Conservation (phyloP, 2,329 filamentous ascomycete species). For the Colletotrichum endophyticum region DNA sequence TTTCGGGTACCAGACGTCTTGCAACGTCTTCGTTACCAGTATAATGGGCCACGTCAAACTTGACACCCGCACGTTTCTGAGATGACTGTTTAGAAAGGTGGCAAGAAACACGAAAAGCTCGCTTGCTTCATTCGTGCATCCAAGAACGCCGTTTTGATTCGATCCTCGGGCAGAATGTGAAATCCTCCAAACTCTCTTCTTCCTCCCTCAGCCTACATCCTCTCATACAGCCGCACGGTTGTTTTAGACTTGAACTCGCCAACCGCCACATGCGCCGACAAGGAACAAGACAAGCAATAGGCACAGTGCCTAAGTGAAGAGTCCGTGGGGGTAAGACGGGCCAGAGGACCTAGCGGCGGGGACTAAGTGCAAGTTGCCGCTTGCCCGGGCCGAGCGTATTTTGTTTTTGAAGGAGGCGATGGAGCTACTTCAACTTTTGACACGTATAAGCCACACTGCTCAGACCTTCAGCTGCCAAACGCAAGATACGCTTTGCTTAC, state of each 20-base stretch:
- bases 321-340: background rate
- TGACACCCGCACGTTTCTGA: conserved; percentile 5
- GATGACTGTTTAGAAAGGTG: background rate
- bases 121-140: background rate
- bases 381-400: conserved; percentile 1
- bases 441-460: conserved; percentile 16
- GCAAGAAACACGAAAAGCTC: background rate
- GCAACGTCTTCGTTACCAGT: background rate
- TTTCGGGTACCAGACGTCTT: background rate
- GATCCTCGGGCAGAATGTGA: conserved; percentile 19
- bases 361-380: background rate
- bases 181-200: conserved; percentile 3
- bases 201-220: background rate
- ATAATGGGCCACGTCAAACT: conserved; percentile 6
- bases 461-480: conserved; percentile 15
- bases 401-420: background rate
- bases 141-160: conserved; percentile 3
- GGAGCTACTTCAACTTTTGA: background rate
- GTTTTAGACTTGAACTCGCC: background rate
- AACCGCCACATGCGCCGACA: background rate
- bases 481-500: conserved; percentile 19
- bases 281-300: background rate
- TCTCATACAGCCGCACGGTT: conserved; percentile 14
- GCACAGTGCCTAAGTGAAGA: background rate
- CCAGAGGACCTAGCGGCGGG: conserved; percentile 3